Percentiles rank a stretch among this genome's conserved stretches.
Conservation (phyloP, 306 rosid species). For the Pueraria montana region DNA sequence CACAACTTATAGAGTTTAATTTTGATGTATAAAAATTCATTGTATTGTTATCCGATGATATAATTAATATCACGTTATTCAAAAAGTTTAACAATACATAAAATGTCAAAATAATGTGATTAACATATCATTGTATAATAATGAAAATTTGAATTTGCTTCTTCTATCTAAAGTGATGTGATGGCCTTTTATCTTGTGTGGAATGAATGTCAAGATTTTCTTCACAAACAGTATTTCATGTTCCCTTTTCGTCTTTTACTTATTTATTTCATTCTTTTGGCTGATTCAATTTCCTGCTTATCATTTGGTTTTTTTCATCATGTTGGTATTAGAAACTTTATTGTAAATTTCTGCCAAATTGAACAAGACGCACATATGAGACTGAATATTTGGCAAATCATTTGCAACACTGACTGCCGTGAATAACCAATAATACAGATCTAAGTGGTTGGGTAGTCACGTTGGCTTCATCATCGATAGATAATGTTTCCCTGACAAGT, state of each 20-base stretch:
- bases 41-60: not conserved
- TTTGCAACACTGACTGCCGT: constrained; percentile 39
- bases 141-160: not conserved
- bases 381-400: constrained; percentile 43
- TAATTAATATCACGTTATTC: not conserved
- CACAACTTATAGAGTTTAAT: not conserved
- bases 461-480: constrained; percentile 42
- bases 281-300: constrained; percentile 20
- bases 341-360: constrained; percentile 20
- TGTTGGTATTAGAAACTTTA: constrained; percentile 46
- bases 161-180: not conserved
- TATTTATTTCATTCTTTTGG: constrained; percentile 48
- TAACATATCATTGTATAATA: not conserved
- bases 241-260: constrained; percentile 47
- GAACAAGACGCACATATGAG: constrained; percentile 51
- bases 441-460: constrained; percentile 50
- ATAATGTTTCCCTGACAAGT: constrained; percentile 46
- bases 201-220: constrained; percentile 10
- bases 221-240: constrained; percentile 17
- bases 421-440: constrained; percentile 50
- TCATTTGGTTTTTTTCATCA: constrained; percentile 49
- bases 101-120: not conserved
- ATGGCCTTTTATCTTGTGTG: not conserved
- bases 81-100: not conserved
- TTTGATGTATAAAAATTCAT: not conserved